These are phyloP conservation scores for Starmerella vitae DNA, from an alignment of 805 yeast genomes.

Conservation along the genomic window DNA sequence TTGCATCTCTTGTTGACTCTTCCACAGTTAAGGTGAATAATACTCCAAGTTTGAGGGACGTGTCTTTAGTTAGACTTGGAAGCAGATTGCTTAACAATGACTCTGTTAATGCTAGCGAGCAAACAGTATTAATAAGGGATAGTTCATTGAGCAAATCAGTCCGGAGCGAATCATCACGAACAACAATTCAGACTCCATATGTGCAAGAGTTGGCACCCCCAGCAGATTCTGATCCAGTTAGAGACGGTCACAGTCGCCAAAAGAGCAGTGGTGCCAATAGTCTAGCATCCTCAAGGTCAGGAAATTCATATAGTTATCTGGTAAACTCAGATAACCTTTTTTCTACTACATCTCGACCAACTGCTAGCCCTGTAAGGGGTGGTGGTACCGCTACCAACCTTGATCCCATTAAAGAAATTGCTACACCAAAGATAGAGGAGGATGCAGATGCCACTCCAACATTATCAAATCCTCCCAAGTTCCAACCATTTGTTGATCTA, in stretches of 20 bases:
- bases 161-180: constrained; percentile 10
- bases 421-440: neutral
- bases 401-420: neutral
- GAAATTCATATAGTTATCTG: no score
- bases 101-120: constrained; percentile 1
- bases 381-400: neutral
- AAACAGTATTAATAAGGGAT: neutral
- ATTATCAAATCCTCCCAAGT: neutral
- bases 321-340: neutral
- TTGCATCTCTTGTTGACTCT: constrained; percentile 26
- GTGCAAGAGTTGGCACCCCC: constrained; percentile 19
- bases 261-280: neutral
- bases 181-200: no score
- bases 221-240: constrained; percentile 4
- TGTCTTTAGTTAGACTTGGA: constrained; percentile 26
- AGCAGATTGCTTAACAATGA: constrained; percentile 18
- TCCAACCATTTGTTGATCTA: constrained; percentile 11
- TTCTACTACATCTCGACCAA: neutral
- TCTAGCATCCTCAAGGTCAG: neutral
- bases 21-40: constrained; percentile 16
- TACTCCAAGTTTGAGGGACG: constrained; percentile 26
- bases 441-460: neutral
- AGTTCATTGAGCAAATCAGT: neutral
- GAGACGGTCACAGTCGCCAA: neutral
- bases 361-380: neutral